Evolutionary conservation across 345 rosid species (phyloP), one percentile per base, ranked within the genome.

Genomic region (Ceriops tagal): DNA sequence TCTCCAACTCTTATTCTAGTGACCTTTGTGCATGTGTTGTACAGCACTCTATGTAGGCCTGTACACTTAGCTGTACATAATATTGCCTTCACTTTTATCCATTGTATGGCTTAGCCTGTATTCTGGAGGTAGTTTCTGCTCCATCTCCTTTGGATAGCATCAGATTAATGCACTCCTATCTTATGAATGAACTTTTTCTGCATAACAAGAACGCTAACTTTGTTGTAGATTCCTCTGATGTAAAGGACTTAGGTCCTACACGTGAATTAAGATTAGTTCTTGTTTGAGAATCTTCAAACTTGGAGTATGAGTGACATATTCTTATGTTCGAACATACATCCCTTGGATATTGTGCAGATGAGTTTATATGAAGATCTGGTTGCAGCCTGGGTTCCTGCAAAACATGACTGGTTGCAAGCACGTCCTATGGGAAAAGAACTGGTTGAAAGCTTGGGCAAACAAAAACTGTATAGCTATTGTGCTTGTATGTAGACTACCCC

Each of bases 351-450:
- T 69, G 52, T 78, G 76, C 84, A 90, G 99, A 84, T 95, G 92
- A 95, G 96, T 85, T 88, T 95, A 75, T 95, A 95, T 80, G 99
- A 95, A 82, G 99, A 95, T 83, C 78, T 95, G 80, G 96, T 88
- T 53, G 99, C 96, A 31, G 96, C 96, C 69, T 95, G 99, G 99
- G 99, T 95, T 34, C 97, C 97, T 9, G 82, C 84, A 65, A 88
- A 89, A 83, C 97, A 95, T 84, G 91, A 83, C 60, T 92, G 99
- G 97, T 80, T 95, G 66, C 73, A 71, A 64, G 71, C 63, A 68
- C 88, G 90, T 28, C 93, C 96, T 62, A 55, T 86, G 72, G 96
- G 99, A 46, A 76, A 88, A 73, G 86, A 83, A 77, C 82, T 95
- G 52, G 82, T 92, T 53, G 68, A 79, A 78, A 85, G 74, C 74